Evolutionary conservation across 345 rosid species (phyloP), one percentile per base, ranked within the genome.

Genomic region (Pugionium dolabratum): DNA sequence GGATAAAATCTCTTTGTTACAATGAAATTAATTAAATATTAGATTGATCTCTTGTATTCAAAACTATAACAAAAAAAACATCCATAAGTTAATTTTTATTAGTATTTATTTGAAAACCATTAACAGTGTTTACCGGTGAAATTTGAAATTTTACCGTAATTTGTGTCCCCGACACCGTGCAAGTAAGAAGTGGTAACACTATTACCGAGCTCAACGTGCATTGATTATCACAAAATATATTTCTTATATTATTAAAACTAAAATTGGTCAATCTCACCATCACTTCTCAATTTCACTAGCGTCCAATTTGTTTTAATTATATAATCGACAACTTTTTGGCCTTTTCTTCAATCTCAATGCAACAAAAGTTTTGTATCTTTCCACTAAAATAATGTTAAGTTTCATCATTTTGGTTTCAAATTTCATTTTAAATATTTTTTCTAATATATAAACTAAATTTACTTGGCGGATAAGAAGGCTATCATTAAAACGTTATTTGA

Each of bases 111-210:
- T n/a, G n/a, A n/a, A n/a, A n/a, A n/a, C n/a, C n/a, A n/a, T n/a
- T n/a, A 58, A 66, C 5, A 36, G 11, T 52, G n/a, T 2, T 8
- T 5, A 60, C 45, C 53, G 72, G 73, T 66, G 72, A 59, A 66
- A 52, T 62, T 59, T 59, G 52, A 66, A 45, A 34, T 61, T 61
- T 73, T 59, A 72, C 67, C 62, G 76, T 72, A 51, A 59, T 65
- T 3, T 72, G 72, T 72, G 76, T 72, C 71, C 66, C 72, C 71
- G 72, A 72, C 73, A 74, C 77, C 77, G 72, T 73, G 77, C 73
- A 73, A 67, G 61, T 60, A 41, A 73, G 77, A 73, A 67, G 59
- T 60, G 54, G 67, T 27, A 54, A 53, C 77, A 60, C 73, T 47
- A 2, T 40, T 74, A 74, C 64, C 73, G 77, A 74, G 69, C 46